Conservation (phyloP, 106 monocot genomes). For the Platanthera zijinensis region DNA sequence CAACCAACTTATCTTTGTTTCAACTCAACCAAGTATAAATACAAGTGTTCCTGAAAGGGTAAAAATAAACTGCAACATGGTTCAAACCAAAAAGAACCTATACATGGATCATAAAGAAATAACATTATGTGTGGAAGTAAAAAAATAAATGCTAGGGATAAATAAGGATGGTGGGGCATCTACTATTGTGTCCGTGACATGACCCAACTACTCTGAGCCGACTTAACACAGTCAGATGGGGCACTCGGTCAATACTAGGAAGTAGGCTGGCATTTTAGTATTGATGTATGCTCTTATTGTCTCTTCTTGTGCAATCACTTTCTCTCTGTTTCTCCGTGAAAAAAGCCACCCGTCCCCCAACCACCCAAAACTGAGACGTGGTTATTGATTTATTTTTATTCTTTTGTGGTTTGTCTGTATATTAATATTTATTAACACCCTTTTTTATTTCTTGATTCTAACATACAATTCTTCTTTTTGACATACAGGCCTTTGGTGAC, state of each 20-base stretch:
- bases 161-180: too few relatives aligned
- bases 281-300: background rate
- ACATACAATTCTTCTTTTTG: background rate
- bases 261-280: conserved; percentile 1
- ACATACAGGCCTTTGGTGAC: conserved; percentile 80
- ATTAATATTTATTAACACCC: background rate
- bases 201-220: too few relatives aligned
- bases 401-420: background rate
- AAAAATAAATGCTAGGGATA: too few relatives aligned
- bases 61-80: too few relatives aligned
- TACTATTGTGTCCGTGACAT: background rate
- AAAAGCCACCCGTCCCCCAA: background rate
- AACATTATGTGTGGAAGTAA: too few relatives aligned
- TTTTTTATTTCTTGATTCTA: background rate
- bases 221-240: background rate
- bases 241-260: background rate
- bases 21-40: too few relatives aligned
- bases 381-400: background rate
- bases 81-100: too few relatives aligned
- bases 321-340: background rate
- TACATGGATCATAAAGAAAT: too few relatives aligned
- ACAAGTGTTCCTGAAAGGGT: too few relatives aligned
- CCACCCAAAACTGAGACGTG: background rate
- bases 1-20: too few relatives aligned
- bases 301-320: background rate